Base-by-base conservation (phyloP, 345 rosid species). In the Populus simonii region DNA sequence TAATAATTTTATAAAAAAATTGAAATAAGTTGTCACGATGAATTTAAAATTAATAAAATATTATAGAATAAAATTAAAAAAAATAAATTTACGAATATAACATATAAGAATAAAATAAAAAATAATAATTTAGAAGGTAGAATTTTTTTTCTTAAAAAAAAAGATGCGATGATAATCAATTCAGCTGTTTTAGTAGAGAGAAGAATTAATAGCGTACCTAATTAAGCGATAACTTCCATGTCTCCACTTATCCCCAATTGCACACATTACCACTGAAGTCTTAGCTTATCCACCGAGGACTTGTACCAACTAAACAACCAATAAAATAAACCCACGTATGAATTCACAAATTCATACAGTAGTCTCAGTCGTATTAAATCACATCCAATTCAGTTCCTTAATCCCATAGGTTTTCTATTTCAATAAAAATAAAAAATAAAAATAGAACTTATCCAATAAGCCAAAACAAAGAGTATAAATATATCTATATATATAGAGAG, bases 401-500 rank as follows among this genome's bases (percentile, higher is more conserved):
- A 11, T 18, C 38, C 43, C 4, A 35, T 3, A 78, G 71, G 38
- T 45, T 77, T 15, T 2, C 47, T 8, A 13, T 1, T 35, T 33
- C 23, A 61, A 18, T 3, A 68, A 16, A 23, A 76, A 65, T 15
- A 15, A 5, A n/a, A 77, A 69, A 23, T 3, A 7, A n/a, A 23
- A 45, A 1, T 31, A 9, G 63, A 6, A 59, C 77, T 73, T 79
- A 55, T 29, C 63, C 62, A 41, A 16, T 22, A 79, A 79, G 81
- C 38, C 74, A 68, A 23, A 22, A 27, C 4, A 41, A 38, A 16
- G 11, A 39, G 0, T 69, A 59, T 59, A 38, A 11, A 70, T 33
- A 41, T 13, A 0, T 33, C 0, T 33, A 33, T 4, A 33, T 33
- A 33, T 4, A 33, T 0, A 6, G 12, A 18, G 1, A 76, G 47